These are phyloP conservation scores for Hyaloscypha bicolor DNA, from an alignment of 495 filamentous ascomycete genomes.

Conservation along the genomic window DNA sequence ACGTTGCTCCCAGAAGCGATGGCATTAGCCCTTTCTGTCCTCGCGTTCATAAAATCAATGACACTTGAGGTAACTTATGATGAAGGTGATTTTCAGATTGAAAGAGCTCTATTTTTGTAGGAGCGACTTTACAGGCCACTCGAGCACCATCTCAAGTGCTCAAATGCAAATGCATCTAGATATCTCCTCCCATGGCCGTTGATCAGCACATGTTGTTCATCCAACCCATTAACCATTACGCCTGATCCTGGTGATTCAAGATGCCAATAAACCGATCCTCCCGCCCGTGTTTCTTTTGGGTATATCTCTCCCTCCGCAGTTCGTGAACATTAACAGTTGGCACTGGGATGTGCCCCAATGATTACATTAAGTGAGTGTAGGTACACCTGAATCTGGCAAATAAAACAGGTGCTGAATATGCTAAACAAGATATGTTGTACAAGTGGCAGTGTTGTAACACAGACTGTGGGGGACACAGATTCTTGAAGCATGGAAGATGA, in stretches of 20 bases:
- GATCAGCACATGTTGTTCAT: slow-evolving; percentile 24
- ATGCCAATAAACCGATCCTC: slow-evolving; percentile 4
- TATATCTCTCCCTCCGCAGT: slow-evolving; percentile 29
- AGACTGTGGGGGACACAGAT: background rate
- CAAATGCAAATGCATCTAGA: slow-evolving; percentile 15
- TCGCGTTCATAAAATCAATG: too few species aligned
- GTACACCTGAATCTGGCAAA: slow-evolving; percentile 5
- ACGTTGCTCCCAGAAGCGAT: too few species aligned
- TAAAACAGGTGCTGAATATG: slow-evolving; percentile 24
- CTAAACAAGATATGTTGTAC: slow-evolving; percentile 30
- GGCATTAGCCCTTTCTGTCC: too few species aligned
- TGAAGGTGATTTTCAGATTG: slow-evolving; percentile 1
- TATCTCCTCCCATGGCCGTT: slow-evolving; percentile 22
- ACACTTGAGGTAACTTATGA: background rate
- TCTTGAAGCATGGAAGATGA: background rate
- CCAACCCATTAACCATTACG: slow-evolving; percentile 15
- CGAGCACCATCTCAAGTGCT: slow-evolving; percentile 10
- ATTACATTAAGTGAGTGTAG: slow-evolving; percentile 36
- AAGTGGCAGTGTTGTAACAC: slow-evolving; percentile 13
- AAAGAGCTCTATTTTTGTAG: slow-evolving; percentile 24
- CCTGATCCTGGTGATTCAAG: slow-evolving; percentile 4
- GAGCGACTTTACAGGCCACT: slow-evolving; percentile 21
- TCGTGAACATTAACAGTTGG: slow-evolving; percentile 32
- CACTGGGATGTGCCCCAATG: slow-evolving; percentile 5
- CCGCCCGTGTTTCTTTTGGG: slow-evolving; percentile 30